These are phyloP conservation scores for Tolypocladium cylindrosporum DNA, from an alignment of 2,329 filamentous ascomycete species.

Conservation along the genomic window DNA sequence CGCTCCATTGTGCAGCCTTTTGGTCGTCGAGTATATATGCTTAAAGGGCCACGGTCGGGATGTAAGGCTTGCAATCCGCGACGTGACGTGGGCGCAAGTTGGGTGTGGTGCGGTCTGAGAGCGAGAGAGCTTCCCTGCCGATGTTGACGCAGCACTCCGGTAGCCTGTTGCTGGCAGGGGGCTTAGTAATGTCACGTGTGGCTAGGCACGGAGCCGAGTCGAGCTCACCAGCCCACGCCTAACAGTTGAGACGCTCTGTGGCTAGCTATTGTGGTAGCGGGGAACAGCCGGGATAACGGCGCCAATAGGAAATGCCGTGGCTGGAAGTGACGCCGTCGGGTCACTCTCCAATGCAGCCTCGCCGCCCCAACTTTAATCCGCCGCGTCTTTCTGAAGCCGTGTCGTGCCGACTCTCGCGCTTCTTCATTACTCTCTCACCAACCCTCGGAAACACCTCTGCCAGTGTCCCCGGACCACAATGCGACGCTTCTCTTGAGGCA, in stretches of 20 bases:
- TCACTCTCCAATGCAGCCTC: slow-evolving; percentile 1
- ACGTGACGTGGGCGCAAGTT: background rate
- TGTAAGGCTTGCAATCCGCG: background rate
- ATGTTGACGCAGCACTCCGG: slow-evolving; percentile 2
- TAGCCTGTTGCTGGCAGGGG: background rate
- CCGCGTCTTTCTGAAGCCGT: slow-evolving; percentile 5
- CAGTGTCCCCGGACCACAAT: background rate
- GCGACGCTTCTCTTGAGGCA: background rate
- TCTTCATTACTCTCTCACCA: background rate
- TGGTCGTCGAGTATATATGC: background rate
- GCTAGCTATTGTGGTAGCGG: background rate
- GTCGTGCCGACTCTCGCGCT: slow-evolving; percentile 9
- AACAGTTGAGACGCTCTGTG: background rate
- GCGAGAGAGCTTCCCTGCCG: background rate
- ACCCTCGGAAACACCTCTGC: background rate
- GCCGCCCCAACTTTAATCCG: slow-evolving; percentile 21
- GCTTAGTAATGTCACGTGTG: slow-evolving; percentile 11
- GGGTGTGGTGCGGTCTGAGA: background rate
- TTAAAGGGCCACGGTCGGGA: background rate
- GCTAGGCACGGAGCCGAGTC: background rate
- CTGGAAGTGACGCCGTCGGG: background rate
- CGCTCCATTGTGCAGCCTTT: slow-evolving; percentile 65
- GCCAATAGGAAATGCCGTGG: background rate
- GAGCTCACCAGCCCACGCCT: background rate
- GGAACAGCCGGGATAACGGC: background rate